These are phyloP conservation scores for Auxenochlorella pyrenoidosa DNA, from an alignment of 139 green algal species.

Conservation along the genomic window DNA sequence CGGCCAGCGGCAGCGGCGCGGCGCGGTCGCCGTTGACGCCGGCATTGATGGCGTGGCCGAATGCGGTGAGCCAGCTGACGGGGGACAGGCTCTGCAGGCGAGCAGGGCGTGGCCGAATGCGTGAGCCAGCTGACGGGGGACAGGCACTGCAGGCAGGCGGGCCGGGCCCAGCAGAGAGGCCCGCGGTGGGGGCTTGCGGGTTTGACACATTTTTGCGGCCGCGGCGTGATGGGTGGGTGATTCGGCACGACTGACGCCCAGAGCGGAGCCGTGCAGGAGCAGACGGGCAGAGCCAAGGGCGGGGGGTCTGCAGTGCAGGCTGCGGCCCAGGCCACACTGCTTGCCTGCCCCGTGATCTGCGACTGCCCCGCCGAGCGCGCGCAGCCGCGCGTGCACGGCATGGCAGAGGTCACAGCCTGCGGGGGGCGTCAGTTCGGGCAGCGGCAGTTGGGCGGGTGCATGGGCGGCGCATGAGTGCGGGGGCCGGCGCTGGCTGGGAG, in stretches of 20 bases:
- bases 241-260: background rate
- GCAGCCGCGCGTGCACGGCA: conserved; percentile 35
- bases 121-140: no score
- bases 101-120: no score
- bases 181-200: no score
- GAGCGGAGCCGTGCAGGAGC: background rate
- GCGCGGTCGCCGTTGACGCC: conserved; percentile 23
- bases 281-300: background rate
- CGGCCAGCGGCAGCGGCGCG: conserved; percentile 41
- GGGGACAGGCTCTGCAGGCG: conserved; percentile 44
- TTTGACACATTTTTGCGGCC: no score
- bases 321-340: background rate
- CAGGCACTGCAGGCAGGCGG: no score
- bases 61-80: conserved; percentile 50
- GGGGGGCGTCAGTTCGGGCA: no score
- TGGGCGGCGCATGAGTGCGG: no score
- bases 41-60: conserved; percentile 54
- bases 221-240: no score
- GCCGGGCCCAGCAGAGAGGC: no score
- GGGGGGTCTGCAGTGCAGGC: background rate
- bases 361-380: conserved; percentile 36
- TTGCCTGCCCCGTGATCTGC: conserved; percentile 40
- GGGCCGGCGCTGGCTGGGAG: no score
- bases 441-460: no score
- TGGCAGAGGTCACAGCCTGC: conserved; percentile 48